These are phyloP conservation scores for Paspalum vaginatum DNA, from an alignment of 176 grass and related monocot genomes.

Conservation along the genomic window DNA sequence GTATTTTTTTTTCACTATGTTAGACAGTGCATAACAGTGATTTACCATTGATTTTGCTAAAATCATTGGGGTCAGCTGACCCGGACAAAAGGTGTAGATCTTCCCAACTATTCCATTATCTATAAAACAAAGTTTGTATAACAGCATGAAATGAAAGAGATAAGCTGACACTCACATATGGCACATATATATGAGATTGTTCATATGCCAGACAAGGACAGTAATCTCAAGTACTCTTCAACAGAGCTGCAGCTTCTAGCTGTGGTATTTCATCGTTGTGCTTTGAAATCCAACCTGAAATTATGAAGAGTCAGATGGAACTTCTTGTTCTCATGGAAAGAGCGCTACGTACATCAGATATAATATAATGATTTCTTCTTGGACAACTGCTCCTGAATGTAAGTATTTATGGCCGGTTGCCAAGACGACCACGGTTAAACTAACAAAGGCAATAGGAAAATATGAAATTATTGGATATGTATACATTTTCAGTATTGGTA, in stretches of 20 bases:
- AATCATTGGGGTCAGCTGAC: too few relatives aligned
- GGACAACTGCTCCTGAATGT: not conserved
- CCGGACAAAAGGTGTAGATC: too few relatives aligned
- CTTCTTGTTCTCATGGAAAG: not conserved
- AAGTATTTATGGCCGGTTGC: not conserved
- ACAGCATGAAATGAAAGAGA: not conserved
- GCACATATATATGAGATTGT: not conserved
- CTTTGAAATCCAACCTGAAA: not conserved
- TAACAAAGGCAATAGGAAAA: not conserved
- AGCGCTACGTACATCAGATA: not conserved
- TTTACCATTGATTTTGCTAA: too few relatives aligned
- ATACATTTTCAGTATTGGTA: not conserved
- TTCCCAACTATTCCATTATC: too few relatives aligned
- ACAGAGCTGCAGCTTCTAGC: not conserved
- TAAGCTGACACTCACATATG: not conserved
- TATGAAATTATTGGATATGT: not conserved
- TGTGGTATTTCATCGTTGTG: not conserved
- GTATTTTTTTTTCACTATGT: too few relatives aligned
- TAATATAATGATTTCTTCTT: not conserved
- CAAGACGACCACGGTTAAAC: not conserved
- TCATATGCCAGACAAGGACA: not conserved
- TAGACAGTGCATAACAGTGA: too few relatives aligned
- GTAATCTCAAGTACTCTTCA: not conserved
- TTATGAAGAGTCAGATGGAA: not conserved
- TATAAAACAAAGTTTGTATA: not conserved